Evolutionary conservation across 305 asterid species (phyloP).

Genomic region (Vinca major): DNA sequence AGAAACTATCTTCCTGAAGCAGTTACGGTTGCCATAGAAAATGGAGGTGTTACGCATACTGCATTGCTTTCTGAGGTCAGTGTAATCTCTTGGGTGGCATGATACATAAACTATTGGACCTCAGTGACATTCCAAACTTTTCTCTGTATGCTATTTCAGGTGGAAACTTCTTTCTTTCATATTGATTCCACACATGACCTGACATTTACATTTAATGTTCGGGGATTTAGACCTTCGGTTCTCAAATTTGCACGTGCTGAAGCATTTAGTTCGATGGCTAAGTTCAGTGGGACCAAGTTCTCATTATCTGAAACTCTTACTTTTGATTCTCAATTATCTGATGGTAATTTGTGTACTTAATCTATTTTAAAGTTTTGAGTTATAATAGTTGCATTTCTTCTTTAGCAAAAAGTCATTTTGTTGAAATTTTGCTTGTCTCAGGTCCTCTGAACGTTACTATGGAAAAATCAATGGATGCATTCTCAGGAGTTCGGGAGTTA

Average conservation of each 20-base stretch:
- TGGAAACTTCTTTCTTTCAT: slow-evolving; percentile 79
- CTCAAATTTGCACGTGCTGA: slow-evolving; percentile 89
- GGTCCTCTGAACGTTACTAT: slow-evolving; percentile 67
- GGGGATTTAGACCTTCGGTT: slow-evolving; percentile 59
- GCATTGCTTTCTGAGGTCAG: slow-evolving; percentile 67
- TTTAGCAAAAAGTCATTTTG: slow-evolving; percentile 1
- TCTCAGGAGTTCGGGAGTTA: slow-evolving; percentile 94
- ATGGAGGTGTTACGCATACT: slow-evolving; percentile 61
- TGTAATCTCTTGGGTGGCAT: slow-evolving; percentile 12
- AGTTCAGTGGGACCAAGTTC: slow-evolving; percentile 81
- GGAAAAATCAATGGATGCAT: slow-evolving; percentile 93
- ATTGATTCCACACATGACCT: slow-evolving; percentile 88
- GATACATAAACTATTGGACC: slow-evolving; percentile 10
- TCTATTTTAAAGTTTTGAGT: slow-evolving; percentile 9
- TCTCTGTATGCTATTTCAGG: slow-evolving; percentile 45
- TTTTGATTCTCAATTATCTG: slow-evolving; percentile 55
- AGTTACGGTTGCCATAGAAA: slow-evolving; percentile 63
- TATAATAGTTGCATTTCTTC: slow-evolving; percentile 16
- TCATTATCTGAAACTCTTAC: slow-evolving; percentile 61
- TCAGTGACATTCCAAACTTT: slow-evolving; percentile 15
- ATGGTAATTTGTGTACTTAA: slow-evolving; percentile 36
- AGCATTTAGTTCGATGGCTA: slow-evolving; percentile 60
- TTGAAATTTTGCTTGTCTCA: slow-evolving; percentile 25
- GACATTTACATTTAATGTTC: slow-evolving; percentile 51
- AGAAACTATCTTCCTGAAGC: slow-evolving; percentile 74